A percentile compares a stretch with the other conserved stretches of the same genome.
phyloP scores from a whole-genome alignment of 257 asterid species.

The Penstemon newberryi region DNA sequence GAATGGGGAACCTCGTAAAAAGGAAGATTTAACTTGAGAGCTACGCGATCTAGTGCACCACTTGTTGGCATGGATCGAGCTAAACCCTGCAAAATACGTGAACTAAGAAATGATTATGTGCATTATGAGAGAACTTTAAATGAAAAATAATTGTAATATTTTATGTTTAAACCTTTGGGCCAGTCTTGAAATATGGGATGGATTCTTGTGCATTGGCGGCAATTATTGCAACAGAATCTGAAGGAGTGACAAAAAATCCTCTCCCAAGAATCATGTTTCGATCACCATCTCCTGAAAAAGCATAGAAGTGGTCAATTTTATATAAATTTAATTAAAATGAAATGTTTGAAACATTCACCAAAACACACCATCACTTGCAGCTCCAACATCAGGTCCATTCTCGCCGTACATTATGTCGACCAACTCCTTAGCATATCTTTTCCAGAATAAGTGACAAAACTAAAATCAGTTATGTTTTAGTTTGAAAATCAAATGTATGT shows the following conservation, averaged over 20 bases:
- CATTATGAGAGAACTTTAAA: background rate
- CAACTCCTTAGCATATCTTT: slow-evolving; percentile 92
- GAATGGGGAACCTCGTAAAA: slow-evolving; percentile 65
- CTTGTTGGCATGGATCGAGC: slow-evolving; percentile 99
- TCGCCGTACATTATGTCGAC: slow-evolving; percentile 75
- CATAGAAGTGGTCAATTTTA: background rate
- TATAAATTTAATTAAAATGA: background rate
- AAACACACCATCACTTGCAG: slow-evolving; percentile 95
- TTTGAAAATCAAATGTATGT: slow-evolving; percentile 15
- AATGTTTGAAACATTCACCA: slow-evolving; percentile 24
- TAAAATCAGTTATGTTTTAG: slow-evolving; percentile 26
- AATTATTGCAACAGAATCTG: slow-evolving; percentile 95
- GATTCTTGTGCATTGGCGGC: slow-evolving; percentile 92
- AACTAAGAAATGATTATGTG: background rate
- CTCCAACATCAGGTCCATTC: slow-evolving; percentile 93
- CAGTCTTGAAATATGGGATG: slow-evolving; percentile 80
- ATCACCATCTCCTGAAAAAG: slow-evolving; percentile 88
- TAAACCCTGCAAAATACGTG: slow-evolving; percentile 60
- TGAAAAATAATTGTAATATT: slow-evolving; percentile 3
- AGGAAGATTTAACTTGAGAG: slow-evolving; percentile 75
- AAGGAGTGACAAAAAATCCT: slow-evolving; percentile 90
- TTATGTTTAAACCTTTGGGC: slow-evolving; percentile 63
- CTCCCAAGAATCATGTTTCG: slow-evolving; percentile 97
- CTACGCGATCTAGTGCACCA: slow-evolving; percentile 96
- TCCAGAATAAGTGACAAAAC: slow-evolving; percentile 29